Evolutionary conservation across 108 stramenopile species (phyloP).

Genomic region (Cyclotella kingstonii): DNA sequence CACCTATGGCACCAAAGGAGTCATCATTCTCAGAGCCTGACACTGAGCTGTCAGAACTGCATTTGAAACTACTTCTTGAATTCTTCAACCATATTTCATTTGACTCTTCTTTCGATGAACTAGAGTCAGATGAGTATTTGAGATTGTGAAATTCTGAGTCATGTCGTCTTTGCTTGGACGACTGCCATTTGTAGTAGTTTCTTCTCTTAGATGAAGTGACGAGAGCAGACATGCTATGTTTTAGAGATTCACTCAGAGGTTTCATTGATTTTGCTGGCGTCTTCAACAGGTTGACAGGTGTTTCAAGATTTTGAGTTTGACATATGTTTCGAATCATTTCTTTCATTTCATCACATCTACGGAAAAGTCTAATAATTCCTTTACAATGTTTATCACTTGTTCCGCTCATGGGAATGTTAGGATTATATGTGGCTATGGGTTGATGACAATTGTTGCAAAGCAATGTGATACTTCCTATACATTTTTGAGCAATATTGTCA

Average conservation of each 20-base stretch:
- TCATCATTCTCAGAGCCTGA: not conserved
- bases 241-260: no score
- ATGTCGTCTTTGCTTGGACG: no score
- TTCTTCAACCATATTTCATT: no score
- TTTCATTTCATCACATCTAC: constrained; percentile 24
- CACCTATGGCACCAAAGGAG: constrained; percentile 7
- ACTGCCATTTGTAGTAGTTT: no score
- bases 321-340: constrained; percentile 23
- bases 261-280: no score
- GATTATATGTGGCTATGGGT: not conserved
- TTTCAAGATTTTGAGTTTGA: constrained; percentile 17
- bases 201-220: no score
- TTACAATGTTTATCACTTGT: constrained; percentile 22
- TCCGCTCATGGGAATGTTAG: not conserved
- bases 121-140: no score
- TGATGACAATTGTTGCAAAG: constrained; percentile 16
- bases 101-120: no score
- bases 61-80: not conserved
- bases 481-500: constrained; percentile 16
- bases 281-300: not conserved
- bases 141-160: no score
- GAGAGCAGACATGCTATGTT: no score
- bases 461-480: constrained; percentile 18
- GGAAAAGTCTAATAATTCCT: constrained; percentile 17
- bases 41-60: not conserved